Base-by-base conservation (phyloP, 2,329 filamentous ascomycete species). In the Cladorrhinum sp. region DNA sequence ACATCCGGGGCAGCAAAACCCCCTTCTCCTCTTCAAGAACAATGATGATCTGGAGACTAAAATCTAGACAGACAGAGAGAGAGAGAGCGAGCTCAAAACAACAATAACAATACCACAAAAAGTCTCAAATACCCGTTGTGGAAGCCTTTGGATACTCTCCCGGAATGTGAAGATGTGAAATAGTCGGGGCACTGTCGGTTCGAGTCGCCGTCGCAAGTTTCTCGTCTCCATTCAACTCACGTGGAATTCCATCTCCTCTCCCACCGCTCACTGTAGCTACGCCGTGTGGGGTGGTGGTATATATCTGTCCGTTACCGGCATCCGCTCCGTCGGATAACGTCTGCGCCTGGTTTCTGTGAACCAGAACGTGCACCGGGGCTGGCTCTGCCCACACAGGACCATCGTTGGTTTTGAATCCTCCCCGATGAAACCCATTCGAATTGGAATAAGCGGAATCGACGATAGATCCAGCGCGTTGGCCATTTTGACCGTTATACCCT, bases 111-210 rank as follows among this genome's bases (percentile, higher is more conserved):
- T 28, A 28, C 26, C 26, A 5, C 26, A 4, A 4, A 33, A 18
- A n/a, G 26, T 24, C 5, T 61, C 39, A 62, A 33, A 59, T 52
- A 14, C 58, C 58, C 24, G 51, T 50, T 14, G 21, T 39, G 18
- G 60, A 57, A 2, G 53, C 52, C 64, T 73, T 79, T 8, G 86
- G 86, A 70, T 82, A 92, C 66, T 87, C 81, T 10, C 89, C 89
- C 2, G 89, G 89, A 18, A 92, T 82, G 69, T 89, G 87, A 55
- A 91, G 74, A 69, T 87, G 82, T 58, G 85, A 86, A 50, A 90
- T 83, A 26, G 82, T 84, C 12, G 80, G 78, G 6, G 80, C 76
- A 65, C 81, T 80, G 52, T 79, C 75, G 14, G 73, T 75, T 54
- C 78, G 75, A 69, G 42, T 50, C 12, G 58, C 51, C 8, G 50